A percentile compares a stretch with the other conserved stretches of the same genome.
phyloP scores from a whole-genome alignment of 768 basidiomycete species.

The Ephemerocybe angulata region DNA sequence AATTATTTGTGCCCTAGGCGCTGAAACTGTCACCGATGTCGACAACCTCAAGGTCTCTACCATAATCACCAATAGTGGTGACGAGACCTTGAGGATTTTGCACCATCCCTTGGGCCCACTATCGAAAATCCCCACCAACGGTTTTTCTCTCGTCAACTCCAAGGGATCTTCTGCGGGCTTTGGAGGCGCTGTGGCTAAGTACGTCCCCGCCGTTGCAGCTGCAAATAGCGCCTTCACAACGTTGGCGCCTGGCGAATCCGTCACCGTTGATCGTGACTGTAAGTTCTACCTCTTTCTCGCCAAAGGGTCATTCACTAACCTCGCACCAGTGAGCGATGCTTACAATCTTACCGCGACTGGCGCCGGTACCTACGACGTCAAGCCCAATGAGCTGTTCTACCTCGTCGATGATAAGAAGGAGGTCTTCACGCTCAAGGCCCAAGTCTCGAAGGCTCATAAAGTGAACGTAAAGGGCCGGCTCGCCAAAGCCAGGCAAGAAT shows the following conservation, averaged over 20 bases:
- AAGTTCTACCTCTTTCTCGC: slow-evolving; percentile 14
- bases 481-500: slow-evolving; percentile 21
- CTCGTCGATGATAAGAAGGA: slow-evolving; percentile 32
- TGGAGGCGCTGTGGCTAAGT: slow-evolving; percentile 43
- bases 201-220: slow-evolving; percentile 31
- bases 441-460: slow-evolving; percentile 23
- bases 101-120: slow-evolving; percentile 42
- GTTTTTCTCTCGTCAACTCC: slow-evolving; percentile 36
- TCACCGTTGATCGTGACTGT: slow-evolving; percentile 39
- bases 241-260: slow-evolving; percentile 37
- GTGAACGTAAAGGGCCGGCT: slow-evolving; percentile 31
- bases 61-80: slow-evolving; percentile 44
- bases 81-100: slow-evolving; percentile 43
- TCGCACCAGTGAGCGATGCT: slow-evolving; percentile 38
- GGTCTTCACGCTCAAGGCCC: slow-evolving; percentile 31
- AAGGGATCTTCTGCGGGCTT: slow-evolving; percentile 36
- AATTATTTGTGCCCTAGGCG: slow-evolving; percentile 21
- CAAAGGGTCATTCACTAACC: background rate
- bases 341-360: slow-evolving; percentile 47
- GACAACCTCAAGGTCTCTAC: slow-evolving; percentile 37
- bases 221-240: slow-evolving; percentile 30
- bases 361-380: slow-evolving; percentile 39
- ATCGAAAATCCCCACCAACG: slow-evolving; percentile 38
- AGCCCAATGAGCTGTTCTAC: slow-evolving; percentile 40
- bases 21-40: slow-evolving; percentile 31